Evolutionary conservation across 305 asterid genomes (phyloP), one percentile per base, ranked within the genome.

Genomic region (Solanum hybrid): DNA sequence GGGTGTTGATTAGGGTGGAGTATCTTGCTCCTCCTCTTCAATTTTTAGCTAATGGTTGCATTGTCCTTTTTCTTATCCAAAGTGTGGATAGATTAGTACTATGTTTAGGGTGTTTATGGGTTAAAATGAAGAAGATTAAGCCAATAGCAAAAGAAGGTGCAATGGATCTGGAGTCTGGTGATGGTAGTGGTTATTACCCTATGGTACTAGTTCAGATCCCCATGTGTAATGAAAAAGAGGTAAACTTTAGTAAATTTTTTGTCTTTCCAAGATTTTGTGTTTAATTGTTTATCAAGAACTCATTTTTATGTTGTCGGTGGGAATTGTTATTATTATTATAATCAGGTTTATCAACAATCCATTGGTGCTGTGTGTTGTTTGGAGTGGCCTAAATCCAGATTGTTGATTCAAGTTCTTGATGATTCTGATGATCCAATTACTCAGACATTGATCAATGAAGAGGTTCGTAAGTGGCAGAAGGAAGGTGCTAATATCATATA

Each of bases 161-260:
- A 82, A 74, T 83, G 88, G 98, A 97, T 95, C 98, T 93, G 46
- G 98, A 96, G 91, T 92, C 98, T 51, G 98, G 97, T 24, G 98
- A 96, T 90, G 96, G 93, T 88, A 93, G 76, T 88, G 94, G 95
- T 24, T 96, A 96, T 88, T 95, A 93, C 88, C 99, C 99, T 5
- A 95, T 96, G 99, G 99, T 96, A 87, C 88, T 97, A 88, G 96
- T 97, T 92, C 99, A 97, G 98, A 97, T 97, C 95, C 99, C 99
- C 69, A 97, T 96, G 99, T 97, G 99, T 92, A 96, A 97, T 75
- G 99, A 97, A 71, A 97, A 95, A 92, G 99, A 97, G 99, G 99
- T 97, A 92, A 89, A 24, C 20, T 37, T 87, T 84, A 8, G 2
- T 67, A 37, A 18, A 9, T 18, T 28, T 14, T 61, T 6, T 35